Evolutionary conservation across 768 basidiomycete species (phyloP), one percentile per base, ranked within the genome.

Genomic region (Pulveroboletus frians): DNA sequence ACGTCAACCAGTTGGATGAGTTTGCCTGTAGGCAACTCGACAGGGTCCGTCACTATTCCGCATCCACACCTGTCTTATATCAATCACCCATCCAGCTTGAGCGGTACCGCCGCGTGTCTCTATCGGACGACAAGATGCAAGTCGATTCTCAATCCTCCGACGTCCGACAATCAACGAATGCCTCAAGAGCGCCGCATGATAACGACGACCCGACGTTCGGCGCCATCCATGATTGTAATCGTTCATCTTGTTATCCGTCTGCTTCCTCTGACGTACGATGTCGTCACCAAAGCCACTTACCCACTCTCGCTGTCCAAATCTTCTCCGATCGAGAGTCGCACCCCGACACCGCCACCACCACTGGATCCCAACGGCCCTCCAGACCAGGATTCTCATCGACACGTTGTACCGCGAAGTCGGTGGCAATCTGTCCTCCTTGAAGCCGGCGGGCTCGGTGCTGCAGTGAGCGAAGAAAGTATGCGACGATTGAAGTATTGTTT

Each of bases 391-490:
- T 53, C 61, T 4, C 59, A 70, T 29, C 74, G 75, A 20, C 78
- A 84, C 60, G 80, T 88, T 9, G 80, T 76, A 1, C 79, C 79
- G 41, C 77, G 90, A n/a, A 86, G 86, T 65, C 74, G 87, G 36
- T 92, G 88, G 91, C 90, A 92, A 57, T 79, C 85, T 0, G 78
- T 93, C 23, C 70, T 94, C 35, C 73, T 86, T 20, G 92, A 94
- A 67, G 92, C 90, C 2, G 90, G 92, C 13, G 92, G 92, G 0
- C 73, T 95, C 30, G 80, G 90, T 49, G 90, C 88, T 0, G 92
- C 92, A 8, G 73, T 94, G 29, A 92, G 90, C 65, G 91, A 93
- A 54, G 92, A 94, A 66, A 92, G 84, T 60, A 88, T 95, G 86
- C 75, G 88, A 47, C 74, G 87, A 46, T 68, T 95, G 35, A 83